Evolutionary conservation across 2,329 filamentous ascomycete genomes (phyloP).

Genomic region (Biscogniauxia sp.): DNA sequence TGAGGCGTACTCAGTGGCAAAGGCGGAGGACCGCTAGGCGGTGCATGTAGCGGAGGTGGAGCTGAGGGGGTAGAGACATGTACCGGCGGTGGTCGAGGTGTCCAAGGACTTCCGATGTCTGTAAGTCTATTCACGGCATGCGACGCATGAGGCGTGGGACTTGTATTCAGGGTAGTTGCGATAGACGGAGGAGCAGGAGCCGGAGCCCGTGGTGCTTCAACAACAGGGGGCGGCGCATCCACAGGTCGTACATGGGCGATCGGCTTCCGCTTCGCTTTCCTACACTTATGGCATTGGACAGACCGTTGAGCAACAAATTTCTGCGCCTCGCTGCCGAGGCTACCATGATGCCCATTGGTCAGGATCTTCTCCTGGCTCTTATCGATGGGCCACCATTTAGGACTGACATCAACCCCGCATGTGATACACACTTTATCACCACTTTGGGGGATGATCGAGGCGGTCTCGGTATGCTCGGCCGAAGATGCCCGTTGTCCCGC

Average conservation of each 20-base stretch:
- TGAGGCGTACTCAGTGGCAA: slow-evolving; percentile 26
- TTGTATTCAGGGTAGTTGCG: slow-evolving; percentile 21
- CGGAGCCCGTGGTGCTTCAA: slow-evolving; percentile 26
- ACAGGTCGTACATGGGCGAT: slow-evolving; percentile 31
- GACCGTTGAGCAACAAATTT: slow-evolving; percentile 59
- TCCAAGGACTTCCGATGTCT: slow-evolving; percentile 25
- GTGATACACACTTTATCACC: slow-evolving; percentile 60
- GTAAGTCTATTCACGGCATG: slow-evolving; percentile 22
- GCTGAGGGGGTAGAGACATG: slow-evolving; percentile 21
- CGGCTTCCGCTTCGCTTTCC: slow-evolving; percentile 51
- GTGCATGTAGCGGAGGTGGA: slow-evolving; percentile 24
- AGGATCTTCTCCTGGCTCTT: slow-evolving; percentile 50
- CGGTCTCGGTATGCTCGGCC: slow-evolving; percentile 28
- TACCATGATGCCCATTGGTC: slow-evolving; percentile 50
- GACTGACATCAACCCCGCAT: slow-evolving; percentile 68
- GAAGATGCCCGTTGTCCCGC: slow-evolving; percentile 21
- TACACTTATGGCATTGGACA: slow-evolving; percentile 76
- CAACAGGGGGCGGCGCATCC: slow-evolving; percentile 30
- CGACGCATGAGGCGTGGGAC: slow-evolving; percentile 24
- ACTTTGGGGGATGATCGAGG: slow-evolving; percentile 32
- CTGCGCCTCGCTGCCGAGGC: slow-evolving; percentile 53
- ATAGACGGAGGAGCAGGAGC: slow-evolving; percentile 27
- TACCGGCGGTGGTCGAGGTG: slow-evolving; percentile 17
- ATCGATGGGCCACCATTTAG: slow-evolving; percentile 68
- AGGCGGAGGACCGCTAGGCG: slow-evolving; percentile 23